Evolutionary conservation across 2,329 filamentous ascomycete genomes (phyloP).

Genomic region (Sordariomycetes sp.): DNA sequence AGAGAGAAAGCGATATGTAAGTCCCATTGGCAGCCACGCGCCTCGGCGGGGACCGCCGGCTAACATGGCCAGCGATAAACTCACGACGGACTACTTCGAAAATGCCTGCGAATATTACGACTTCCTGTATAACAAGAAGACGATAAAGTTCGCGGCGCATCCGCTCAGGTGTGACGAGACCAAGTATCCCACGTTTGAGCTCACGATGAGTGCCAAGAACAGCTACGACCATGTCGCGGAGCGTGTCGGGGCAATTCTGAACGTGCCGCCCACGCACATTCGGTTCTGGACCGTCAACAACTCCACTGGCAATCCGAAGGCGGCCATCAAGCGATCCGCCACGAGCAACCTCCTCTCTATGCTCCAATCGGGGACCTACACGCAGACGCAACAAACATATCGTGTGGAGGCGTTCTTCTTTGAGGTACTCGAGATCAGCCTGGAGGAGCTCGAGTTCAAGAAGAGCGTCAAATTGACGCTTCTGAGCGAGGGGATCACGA

Average conservation of each 20-base stretch:
- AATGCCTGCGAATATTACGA: constrained; percentile 88
- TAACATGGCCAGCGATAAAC: neutral
- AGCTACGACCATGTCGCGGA: constrained; percentile 79
- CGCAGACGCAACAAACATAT: constrained; percentile 54
- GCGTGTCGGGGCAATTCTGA: constrained; percentile 69
- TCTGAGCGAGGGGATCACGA: constrained; percentile 81
- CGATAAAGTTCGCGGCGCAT: constrained; percentile 66
- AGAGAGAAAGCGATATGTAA: neutral
- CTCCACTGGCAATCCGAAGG: constrained; percentile 66
- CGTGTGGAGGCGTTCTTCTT: constrained; percentile 75
- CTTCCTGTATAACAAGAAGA: constrained; percentile 75
- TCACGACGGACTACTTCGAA: constrained; percentile 40
- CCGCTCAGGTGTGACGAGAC: constrained; percentile 42
- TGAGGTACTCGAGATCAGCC: constrained; percentile 86
- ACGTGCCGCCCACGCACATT: constrained; percentile 73
- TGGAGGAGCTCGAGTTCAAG: constrained; percentile 88
- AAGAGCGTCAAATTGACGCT: constrained; percentile 75
- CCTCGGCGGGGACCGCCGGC: neutral
- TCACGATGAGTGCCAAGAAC: constrained; percentile 80
- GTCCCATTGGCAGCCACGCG: neutral
- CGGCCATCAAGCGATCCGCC: constrained; percentile 61
- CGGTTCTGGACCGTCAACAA: constrained; percentile 83
- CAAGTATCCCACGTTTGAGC: constrained; percentile 56
- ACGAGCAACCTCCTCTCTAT: constrained; percentile 69
- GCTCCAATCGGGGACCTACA: constrained; percentile 61